phyloP scores from a whole-genome alignment of 371 early-diverging fungal genomes.

The Sporodiniella umbellata region DNA sequence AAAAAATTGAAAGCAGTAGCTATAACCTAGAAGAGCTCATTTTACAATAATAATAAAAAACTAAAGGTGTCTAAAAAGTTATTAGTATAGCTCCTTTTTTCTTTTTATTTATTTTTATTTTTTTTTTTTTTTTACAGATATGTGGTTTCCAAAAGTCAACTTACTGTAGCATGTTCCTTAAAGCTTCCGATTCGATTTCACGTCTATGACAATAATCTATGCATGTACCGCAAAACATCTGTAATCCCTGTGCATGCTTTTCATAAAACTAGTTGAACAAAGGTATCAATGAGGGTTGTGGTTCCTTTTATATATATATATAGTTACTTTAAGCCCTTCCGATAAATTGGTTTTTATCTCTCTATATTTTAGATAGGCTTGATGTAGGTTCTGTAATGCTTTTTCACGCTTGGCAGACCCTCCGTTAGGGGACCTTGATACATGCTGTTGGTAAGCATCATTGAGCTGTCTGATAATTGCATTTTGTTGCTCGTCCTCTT shows the following conservation, averaged over 20 bases:
- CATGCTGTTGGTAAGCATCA: constrained; percentile 63
- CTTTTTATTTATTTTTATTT: no score
- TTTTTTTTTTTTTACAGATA: no score
- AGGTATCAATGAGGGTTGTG: not conserved
- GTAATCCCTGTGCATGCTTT: constrained; percentile 61
- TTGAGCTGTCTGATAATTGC: constrained; percentile 56
- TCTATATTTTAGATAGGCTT: constrained; percentile 62
- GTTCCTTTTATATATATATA: no score
- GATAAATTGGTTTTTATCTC: constrained; percentile 63
- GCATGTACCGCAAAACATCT: constrained; percentile 56
- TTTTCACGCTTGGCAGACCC: constrained; percentile 54
- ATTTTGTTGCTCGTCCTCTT: constrained; percentile 55
- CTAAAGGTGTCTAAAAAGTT: no score
- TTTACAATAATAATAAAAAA: no score
- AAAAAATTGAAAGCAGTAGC: no score
- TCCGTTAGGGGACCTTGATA: constrained; percentile 47
- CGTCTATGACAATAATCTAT: constrained; percentile 68
- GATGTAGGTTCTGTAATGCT: constrained; percentile 67
- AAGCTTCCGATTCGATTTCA: constrained; percentile 57
- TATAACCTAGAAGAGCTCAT: no score
- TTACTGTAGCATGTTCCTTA: constrained; percentile 21
- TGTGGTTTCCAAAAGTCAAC: no score
- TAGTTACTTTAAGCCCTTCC: constrained; percentile 60
- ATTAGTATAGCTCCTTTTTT: no score
- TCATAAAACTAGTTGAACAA: constrained; percentile 63